phyloP scores from a whole-genome alignment of 2,329 filamentous ascomycete genomes.

The Hortaea sp. region DNA sequence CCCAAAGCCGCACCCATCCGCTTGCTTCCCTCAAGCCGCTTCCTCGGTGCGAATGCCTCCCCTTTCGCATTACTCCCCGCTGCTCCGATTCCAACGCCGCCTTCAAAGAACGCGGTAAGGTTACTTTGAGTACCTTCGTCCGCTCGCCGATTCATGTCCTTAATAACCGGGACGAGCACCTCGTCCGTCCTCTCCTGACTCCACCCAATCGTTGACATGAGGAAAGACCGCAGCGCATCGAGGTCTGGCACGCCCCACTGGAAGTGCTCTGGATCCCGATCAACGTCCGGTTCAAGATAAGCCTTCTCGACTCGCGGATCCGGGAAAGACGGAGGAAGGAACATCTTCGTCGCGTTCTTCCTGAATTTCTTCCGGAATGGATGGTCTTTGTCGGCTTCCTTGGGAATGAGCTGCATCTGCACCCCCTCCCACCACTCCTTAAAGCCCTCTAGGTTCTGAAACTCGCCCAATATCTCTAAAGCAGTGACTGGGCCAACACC shows the following conservation, averaged over 20 bases:
- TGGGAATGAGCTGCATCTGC: slow-evolving; percentile 56
- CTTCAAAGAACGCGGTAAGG: slow-evolving; percentile 86
- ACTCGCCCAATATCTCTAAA: slow-evolving; percentile 87
- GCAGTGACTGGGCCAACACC: slow-evolving; percentile 92
- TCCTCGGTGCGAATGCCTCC: slow-evolving; percentile 61
- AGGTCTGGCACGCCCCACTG: slow-evolving; percentile 95
- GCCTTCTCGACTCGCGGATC: slow-evolving; percentile 68
- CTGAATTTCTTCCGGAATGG: slow-evolving; percentile 80
- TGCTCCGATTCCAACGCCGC: slow-evolving; percentile 58
- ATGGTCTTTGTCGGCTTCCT: slow-evolving; percentile 44
- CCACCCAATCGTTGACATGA: slow-evolving; percentile 93
- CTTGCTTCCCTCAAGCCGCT: slow-evolving; percentile 56
- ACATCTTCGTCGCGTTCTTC: slow-evolving; percentile 74
- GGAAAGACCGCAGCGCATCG: slow-evolving; percentile 68
- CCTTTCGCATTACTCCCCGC: slow-evolving; percentile 22
- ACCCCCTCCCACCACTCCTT: slow-evolving; percentile 78
- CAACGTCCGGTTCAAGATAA: slow-evolving; percentile 79
- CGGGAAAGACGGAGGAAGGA: slow-evolving; percentile 72
- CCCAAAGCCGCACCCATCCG: slow-evolving; percentile 67
- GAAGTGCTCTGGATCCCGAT: slow-evolving; percentile 65
- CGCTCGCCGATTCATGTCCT: slow-evolving; percentile 84
- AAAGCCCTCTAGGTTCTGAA: slow-evolving; percentile 65
- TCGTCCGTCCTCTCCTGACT: slow-evolving; percentile 85
- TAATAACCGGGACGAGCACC: slow-evolving; percentile 86
- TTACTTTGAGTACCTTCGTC: slow-evolving; percentile 90